These are phyloP conservation scores for Cyanodermella asteris DNA, from an alignment of 2,329 filamentous ascomycete species.

Conservation along the genomic window DNA sequence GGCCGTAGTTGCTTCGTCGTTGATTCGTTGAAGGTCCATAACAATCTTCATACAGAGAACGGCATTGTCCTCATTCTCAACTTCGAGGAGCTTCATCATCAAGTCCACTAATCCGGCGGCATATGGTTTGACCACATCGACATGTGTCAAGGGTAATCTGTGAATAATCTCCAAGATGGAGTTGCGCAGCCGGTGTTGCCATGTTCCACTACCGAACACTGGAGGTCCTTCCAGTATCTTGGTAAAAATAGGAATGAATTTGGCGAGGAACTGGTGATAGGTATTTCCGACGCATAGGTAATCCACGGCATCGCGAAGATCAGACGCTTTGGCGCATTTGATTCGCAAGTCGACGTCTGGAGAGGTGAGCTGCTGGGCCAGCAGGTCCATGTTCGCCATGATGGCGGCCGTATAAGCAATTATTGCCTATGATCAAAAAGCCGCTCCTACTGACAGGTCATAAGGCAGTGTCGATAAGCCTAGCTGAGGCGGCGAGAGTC, in stretches of 20 bases:
- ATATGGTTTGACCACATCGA: constrained; percentile 70
- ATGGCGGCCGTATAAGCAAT: too few relatives aligned
- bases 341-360: too few relatives aligned
- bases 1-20: constrained; percentile 56
- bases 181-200: constrained; percentile 85
- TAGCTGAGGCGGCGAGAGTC: too few relatives aligned
- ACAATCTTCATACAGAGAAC: constrained; percentile 96
- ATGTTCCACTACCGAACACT: constrained; percentile 74
- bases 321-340: constrained; percentile 62
- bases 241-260: constrained; percentile 76
- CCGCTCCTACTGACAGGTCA: too few relatives aligned
- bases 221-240: constrained; percentile 65
- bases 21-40: constrained; percentile 87
- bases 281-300: constrained; percentile 53
- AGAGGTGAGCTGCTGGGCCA: too few relatives aligned
- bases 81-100: constrained; percentile 67
- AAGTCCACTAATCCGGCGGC: constrained; percentile 76
- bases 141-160: constrained; percentile 51
- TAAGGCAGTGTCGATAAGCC: too few relatives aligned
- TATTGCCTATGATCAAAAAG: too few relatives aligned
- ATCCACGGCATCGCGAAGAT: constrained; percentile 80
- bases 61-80: constrained; percentile 96
- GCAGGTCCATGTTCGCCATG: too few relatives aligned
- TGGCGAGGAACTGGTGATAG: constrained; percentile 64
- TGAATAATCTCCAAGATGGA: constrained; percentile 89